phyloP scores from a whole-genome alignment of 768 basidiomycete species.

The Pleurotus eryngii region DNA sequence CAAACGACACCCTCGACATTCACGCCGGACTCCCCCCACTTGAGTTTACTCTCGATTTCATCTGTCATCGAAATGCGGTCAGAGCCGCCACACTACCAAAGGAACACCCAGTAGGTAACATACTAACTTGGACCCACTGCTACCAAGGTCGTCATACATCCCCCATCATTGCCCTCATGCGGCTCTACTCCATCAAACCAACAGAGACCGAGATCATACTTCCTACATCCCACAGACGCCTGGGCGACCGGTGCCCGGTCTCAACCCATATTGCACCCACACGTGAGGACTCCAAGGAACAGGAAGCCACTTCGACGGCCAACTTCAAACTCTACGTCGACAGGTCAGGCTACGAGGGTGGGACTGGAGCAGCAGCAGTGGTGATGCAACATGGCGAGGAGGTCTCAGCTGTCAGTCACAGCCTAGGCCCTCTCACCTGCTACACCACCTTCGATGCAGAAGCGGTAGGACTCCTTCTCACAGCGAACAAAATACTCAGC shows the following conservation, averaged over 20 bases:
- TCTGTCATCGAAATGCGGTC: constrained; percentile 9
- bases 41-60: constrained; percentile 6
- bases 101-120: constrained; percentile 13
- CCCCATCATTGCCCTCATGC: no score
- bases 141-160: no score
- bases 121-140: not conserved
- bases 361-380: constrained; percentile 21
- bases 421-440: constrained; percentile 12
- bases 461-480: constrained; percentile 16
- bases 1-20: constrained; percentile 15
- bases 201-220: no score
- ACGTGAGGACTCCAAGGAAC: no score
- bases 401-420: not conserved
- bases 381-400: not conserved
- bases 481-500: constrained; percentile 9
- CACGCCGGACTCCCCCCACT: constrained; percentile 16
- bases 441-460: constrained; percentile 22
- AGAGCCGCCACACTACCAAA: constrained; percentile 16
- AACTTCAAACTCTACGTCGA: constrained; percentile 15
- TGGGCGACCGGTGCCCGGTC: no score
- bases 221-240: no score
- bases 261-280: no score
- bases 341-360: constrained; percentile 16
- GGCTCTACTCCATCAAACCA: no score
- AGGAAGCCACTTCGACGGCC: not conserved